These are phyloP conservation scores for Podospora pseudopauciseta DNA, from an alignment of 495 filamentous ascomycete species.

Conservation along the genomic window DNA sequence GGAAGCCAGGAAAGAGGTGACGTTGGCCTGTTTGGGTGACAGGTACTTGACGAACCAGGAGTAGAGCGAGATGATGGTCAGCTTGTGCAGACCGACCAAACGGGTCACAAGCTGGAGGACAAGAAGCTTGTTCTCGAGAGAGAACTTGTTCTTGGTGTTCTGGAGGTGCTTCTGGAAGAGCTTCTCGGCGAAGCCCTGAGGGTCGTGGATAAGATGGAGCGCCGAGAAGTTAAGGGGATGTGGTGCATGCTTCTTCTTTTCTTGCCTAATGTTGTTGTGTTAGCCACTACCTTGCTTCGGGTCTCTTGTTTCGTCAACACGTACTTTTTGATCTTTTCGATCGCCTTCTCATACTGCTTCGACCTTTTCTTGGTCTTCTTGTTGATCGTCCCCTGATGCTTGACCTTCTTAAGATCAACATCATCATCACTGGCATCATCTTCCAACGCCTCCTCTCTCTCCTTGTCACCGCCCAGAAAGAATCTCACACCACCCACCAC, in stretches of 20 bases:
- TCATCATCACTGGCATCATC: slow-evolving; percentile 83
- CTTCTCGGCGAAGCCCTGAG: slow-evolving; percentile 88
- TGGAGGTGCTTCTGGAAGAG: slow-evolving; percentile 91
- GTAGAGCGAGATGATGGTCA: slow-evolving; percentile 59
- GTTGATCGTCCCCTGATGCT: slow-evolving; percentile 83
- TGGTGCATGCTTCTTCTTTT: slow-evolving; percentile 81
- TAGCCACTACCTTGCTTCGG: neutral
- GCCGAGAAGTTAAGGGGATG: slow-evolving; percentile 95
- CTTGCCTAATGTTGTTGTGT: slow-evolving; percentile 53
- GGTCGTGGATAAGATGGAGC: slow-evolving; percentile 88
- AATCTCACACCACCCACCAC: slow-evolving; percentile 82
- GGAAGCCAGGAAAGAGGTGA: slow-evolving; percentile 91
- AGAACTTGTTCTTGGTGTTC: slow-evolving; percentile 76
- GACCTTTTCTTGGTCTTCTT: slow-evolving; percentile 91
- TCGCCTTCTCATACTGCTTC: slow-evolving; percentile 71
- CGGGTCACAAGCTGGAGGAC: slow-evolving; percentile 87
- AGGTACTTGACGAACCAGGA: slow-evolving; percentile 83
- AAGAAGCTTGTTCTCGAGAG: slow-evolving; percentile 84
- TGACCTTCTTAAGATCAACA: slow-evolving; percentile 74
- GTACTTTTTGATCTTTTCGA: slow-evolving; percentile 59
- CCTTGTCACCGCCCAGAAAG: slow-evolving; percentile 93
- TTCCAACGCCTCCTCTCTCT: slow-evolving; percentile 76
- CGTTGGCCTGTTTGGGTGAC: slow-evolving; percentile 85
- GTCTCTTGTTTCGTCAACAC: neutral
- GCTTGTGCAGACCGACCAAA: slow-evolving; percentile 87